Conservation (phyloP, 129 eudicot species). For the Silybum marianum region DNA sequence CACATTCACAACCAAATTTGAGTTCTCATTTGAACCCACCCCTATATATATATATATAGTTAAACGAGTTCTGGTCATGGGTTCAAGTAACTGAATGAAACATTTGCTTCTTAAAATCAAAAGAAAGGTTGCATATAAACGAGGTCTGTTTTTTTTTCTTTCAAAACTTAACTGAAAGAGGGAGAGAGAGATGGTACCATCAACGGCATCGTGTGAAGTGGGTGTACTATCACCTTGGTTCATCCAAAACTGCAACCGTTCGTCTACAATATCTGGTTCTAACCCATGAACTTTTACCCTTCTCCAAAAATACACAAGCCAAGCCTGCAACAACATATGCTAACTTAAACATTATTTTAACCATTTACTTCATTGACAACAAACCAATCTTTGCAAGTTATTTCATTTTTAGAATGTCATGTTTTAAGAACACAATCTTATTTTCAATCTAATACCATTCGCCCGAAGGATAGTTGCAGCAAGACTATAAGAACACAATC, state of each 20-base stretch:
- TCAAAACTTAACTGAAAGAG: not conserved
- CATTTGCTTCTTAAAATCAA: not conserved
- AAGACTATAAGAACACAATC: not conserved
- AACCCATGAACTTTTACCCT: slow-evolving; percentile 70
- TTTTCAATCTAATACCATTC: not conserved
- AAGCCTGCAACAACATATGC: slow-evolving; percentile 47
- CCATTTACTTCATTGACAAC: not conserved
- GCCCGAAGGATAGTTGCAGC: not conserved
- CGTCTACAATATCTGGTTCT: slow-evolving; percentile 75
- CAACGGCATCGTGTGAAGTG: slow-evolving; percentile 76
- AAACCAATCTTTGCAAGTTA: not conserved
- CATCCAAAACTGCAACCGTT: slow-evolving; percentile 72
- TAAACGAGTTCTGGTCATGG: not conserved
- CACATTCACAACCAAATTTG: no score
- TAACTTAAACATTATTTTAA: not conserved
- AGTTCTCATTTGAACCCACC: no score
- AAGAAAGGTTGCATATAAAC: not conserved
- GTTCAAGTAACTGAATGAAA: not conserved
- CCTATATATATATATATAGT: no score
- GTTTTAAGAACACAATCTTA: not conserved
- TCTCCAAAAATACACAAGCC: slow-evolving; percentile 84
- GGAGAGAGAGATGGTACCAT: slow-evolving; percentile 45
- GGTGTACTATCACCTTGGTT: slow-evolving; percentile 46
- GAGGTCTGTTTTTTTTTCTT: not conserved
- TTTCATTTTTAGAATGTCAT: not conserved